A percentile compares a stretch with the other conserved stretches of the same genome.
Conservation (phyloP, 2,329 filamentous ascomycete species). For the Scedosporium dehoogii region DNA sequence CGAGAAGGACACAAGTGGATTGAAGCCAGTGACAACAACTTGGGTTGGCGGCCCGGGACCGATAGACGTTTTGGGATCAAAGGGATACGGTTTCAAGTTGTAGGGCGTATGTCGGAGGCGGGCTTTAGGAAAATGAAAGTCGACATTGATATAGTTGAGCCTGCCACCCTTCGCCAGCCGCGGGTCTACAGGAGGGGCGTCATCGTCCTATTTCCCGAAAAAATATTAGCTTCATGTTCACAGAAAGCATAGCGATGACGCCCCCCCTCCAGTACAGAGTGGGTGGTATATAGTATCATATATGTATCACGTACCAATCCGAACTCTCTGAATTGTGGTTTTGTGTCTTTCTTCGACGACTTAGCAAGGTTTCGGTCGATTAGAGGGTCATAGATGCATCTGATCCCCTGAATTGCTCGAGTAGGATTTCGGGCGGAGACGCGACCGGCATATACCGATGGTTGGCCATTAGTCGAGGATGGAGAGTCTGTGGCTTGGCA, state of each 20-base stretch:
- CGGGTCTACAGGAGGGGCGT: conserved; percentile 70
- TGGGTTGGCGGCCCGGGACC: conserved; percentile 84
- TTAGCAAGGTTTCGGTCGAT: conserved; percentile 39
- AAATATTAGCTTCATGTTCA: conserved; percentile 46
- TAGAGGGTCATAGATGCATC: conserved; percentile 52
- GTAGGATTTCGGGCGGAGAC: conserved; percentile 47
- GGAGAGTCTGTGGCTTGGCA: not conserved
- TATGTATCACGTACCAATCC: conserved; percentile 53
- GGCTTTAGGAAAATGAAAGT: conserved; percentile 61
- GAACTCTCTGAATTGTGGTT: conserved; percentile 54
- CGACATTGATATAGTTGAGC: conserved; percentile 57
- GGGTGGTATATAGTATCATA: conserved; percentile 14
- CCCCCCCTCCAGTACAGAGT: conserved; percentile 33
- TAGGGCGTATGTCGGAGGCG: conserved; percentile 66
- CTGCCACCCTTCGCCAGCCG: conserved; percentile 62
- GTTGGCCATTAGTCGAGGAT: conserved; percentile 14
- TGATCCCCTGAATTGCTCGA: conserved; percentile 43
- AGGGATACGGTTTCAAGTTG: conserved; percentile 69
- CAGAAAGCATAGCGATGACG: conserved; percentile 45
- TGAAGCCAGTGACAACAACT: conserved; percentile 91
- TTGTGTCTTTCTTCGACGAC: conserved; percentile 44
- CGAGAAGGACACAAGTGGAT: conserved; percentile 73
- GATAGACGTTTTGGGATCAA: conserved; percentile 73
- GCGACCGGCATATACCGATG: conserved; percentile 26
- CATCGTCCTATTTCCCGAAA: conserved; percentile 57